phyloP scores from a whole-genome alignment of 2,329 filamentous ascomycete species.

The Rhynchosporium secalis region DNA sequence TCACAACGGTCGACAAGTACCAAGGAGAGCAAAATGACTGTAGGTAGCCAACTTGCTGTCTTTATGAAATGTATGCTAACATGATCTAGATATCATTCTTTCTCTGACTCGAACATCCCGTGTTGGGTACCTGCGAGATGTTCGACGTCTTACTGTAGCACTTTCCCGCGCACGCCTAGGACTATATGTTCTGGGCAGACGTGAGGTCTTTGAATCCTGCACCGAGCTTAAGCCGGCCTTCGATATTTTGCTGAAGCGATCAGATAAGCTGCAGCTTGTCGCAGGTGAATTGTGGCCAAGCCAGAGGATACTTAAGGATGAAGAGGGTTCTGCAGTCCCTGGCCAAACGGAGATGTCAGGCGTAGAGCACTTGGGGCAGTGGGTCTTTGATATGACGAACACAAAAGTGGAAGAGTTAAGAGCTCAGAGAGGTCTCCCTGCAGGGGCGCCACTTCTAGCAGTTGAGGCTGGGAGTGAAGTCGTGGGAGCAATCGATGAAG shows the following conservation, averaged over 20 bases:
- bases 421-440: conserved; percentile 35
- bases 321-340: conserved; percentile 49
- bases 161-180: conserved; percentile 89
- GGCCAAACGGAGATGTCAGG: conserved; percentile 77
- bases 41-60: conserved; percentile 51
- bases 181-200: conserved; percentile 86
- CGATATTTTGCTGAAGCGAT: conserved; percentile 71
- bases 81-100: conserved; percentile 75
- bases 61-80: conserved; percentile 22
- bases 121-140: conserved; percentile 89
- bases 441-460: conserved; percentile 21
- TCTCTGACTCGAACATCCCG: conserved; percentile 86
- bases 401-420: conserved; percentile 39
- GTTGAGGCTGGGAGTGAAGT: conserved; percentile 17
- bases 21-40: conserved; percentile 99
- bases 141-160: conserved; percentile 90
- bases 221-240: conserved; percentile 88
- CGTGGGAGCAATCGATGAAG: conserved; percentile 22
- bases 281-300: conserved; percentile 86
- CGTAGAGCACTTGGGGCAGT: conserved; percentile 92
- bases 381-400: conserved; percentile 94
- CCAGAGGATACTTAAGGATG: conserved; percentile 49
- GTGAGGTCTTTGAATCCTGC: conserved; percentile 84
- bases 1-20: conserved; percentile 97
- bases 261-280: conserved; percentile 77